Base-by-base conservation (phyloP, 2,329 filamentous ascomycete species). In the Neocatenulostroma microsporum region DNA sequence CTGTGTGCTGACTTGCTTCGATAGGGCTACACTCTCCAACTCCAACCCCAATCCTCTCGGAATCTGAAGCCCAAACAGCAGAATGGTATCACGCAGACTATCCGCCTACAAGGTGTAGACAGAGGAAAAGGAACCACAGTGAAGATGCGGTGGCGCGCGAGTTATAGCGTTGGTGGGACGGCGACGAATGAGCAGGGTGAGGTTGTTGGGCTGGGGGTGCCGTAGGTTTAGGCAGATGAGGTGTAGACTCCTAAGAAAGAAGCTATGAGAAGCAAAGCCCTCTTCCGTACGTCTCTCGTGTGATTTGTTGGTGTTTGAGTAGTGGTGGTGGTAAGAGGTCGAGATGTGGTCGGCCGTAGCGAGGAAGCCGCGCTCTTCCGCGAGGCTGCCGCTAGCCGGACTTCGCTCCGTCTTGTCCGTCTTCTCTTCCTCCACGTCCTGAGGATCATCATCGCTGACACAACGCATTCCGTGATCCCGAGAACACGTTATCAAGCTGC, bases 91-190 rank as follows among this genome's bases (percentile, higher is more conserved):
- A 83, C 78, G 23, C 91, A 96, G 62, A 73, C 78, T 13, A 86
- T 95, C 45, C 69, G 80, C 30, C 69, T 96, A 18, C 78, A 85
- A 49, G 80, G 86, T 2, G 80, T 86, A 2, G 78, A 86, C 50
- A 66, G 65, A 44, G 70, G 76, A 28, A 84, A 82, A 55, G 91
- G 91, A 2, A 78, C 77, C 39, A 73, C 70, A n/a, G 80, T 93
- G 42, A 94, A 93, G 66, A 76, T 98, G 64, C 72, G 91, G 45
- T 98, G 88, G 84, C 84, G 85, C 51, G 78, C 84, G 18, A 77
- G 81, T 4, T 96, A 95, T 63, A 77, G 74, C 53, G 59, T 91
- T 10, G 70, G 64, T 3, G 75, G 80, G 42, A 80, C 21, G 31
- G 18, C 6, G 34, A 17, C 77, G 57, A 80, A 82, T 41, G 86